Evolutionary conservation across 2,329 filamentous ascomycete species (phyloP).

Genomic region (Leptographium lundbergii): DNA sequence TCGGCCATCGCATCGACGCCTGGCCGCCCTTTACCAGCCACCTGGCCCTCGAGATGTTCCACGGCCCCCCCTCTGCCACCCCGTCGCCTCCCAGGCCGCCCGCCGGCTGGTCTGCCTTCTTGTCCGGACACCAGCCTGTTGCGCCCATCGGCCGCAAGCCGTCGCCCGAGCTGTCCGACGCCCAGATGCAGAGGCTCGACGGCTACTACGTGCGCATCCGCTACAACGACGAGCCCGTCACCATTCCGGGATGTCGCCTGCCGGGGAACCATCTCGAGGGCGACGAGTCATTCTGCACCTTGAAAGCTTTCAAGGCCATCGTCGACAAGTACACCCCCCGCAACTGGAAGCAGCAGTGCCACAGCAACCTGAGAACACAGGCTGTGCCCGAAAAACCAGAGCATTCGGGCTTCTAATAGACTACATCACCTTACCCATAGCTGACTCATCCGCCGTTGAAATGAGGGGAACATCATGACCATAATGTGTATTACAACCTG

Average conservation of each 20-base stretch:
- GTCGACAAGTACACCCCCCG: conserved; percentile 80
- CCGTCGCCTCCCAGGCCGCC: conserved; percentile 6
- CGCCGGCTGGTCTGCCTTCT: conserved; percentile 18
- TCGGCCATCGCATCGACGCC: conserved; percentile 59
- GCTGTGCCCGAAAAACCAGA: conserved; percentile 35
- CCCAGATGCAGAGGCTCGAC: conserved; percentile 48
- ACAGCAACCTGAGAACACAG: conserved; percentile 28
- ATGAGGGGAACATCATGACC: no score
- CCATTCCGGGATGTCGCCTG: conserved; percentile 66
- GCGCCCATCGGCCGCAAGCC: conserved; percentile 49
- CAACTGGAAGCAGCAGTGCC: conserved; percentile 55
- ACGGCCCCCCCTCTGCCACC: conserved; percentile 24
- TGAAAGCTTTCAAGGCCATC: conserved; percentile 86
- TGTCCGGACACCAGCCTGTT: conserved; percentile 12
- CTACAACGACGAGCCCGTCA: conserved; percentile 79
- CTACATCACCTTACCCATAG: no score
- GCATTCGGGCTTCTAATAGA: conserved; percentile 33
- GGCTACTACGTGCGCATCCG: conserved; percentile 80
- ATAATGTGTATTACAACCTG: no score
- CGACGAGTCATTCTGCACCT: conserved; percentile 80
- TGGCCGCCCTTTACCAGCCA: conserved; percentile 96
- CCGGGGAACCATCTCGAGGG: conserved; percentile 73
- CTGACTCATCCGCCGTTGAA: no score
- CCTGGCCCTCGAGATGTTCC: conserved; percentile 83
- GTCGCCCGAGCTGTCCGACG: conserved; percentile 38